Evolutionary conservation across 345 rosid genomes (phyloP), one percentile per base, ranked within the genome.

Genomic region (Eutrema yunnanense): DNA sequence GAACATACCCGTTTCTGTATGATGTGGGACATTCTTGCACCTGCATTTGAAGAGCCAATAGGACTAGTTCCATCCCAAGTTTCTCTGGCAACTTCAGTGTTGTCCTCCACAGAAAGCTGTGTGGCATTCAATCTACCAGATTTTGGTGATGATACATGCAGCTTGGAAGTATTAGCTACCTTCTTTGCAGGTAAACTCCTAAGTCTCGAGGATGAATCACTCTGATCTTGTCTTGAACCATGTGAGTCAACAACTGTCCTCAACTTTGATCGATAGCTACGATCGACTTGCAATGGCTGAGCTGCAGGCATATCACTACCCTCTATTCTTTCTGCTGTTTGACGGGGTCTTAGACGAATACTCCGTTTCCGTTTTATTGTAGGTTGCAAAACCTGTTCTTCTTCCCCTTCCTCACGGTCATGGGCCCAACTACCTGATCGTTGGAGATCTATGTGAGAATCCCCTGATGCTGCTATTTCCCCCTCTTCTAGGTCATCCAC

Each of bases 331-430:
- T 95, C 98, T 75, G 85, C 42, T 26, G 86, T 75, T 47, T 84
- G 96, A 62, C 98, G 95, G 40, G 98, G 96, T 53, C 99, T 88
- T 78, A 88, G 48, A 60, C 99, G 87, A 75, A 90, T 84, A 75
- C 99, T 96, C n/a, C 97, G 97, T 72, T 96, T 96, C 62, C 99
- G 80, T 86, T 87, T 92, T 73, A 96, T 87, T 81, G 81, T 96
- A 56, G 99, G 99, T 77, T 92, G 99, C 73, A 92, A 70, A 83
- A 96, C 99, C 81, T 92, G 99, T 67, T 96, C 98, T 61, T 92
- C 98, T 81, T 90, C 99, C 63, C 89, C 97, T 82, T 90, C 98
- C 32, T 90, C 98, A 3, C 92, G 96, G 59, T 90, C 98, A 75
- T 88, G 96, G 59, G 84, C 84, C 98, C 92, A 90, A 84, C 95